These are phyloP conservation scores for Eucalyptus sp. DNA, from an alignment of 345 rosid genomes.

Conservation along the genomic window DNA sequence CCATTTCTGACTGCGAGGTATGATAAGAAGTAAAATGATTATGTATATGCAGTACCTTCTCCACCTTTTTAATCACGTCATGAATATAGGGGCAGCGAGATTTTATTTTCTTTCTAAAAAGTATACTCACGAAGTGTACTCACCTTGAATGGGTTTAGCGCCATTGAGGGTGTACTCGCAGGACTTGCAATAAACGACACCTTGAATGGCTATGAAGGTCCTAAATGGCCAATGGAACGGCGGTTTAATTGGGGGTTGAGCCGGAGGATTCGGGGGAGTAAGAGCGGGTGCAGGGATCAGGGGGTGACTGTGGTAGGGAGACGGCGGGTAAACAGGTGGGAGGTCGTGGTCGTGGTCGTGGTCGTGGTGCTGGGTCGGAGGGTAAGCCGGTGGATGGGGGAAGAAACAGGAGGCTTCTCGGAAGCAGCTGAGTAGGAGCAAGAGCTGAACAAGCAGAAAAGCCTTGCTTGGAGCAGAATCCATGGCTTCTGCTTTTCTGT, in stretches of 20 bases:
- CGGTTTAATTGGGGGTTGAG: background rate
- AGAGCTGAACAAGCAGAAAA: slow-evolving; percentile 13
- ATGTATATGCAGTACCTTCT: background rate
- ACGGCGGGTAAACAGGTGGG: slow-evolving; percentile 6
- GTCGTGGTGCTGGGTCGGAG: slow-evolving; percentile 15
- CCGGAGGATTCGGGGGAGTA: background rate
- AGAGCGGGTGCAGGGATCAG: background rate
- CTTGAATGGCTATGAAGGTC: slow-evolving; percentile 53
- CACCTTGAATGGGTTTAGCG: slow-evolving; percentile 58
- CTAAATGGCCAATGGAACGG: slow-evolving; percentile 8
- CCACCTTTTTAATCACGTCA: background rate
- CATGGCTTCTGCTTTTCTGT: background rate
- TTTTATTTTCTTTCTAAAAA: background rate
- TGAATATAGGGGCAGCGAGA: background rate
- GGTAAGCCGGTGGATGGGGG: slow-evolving; percentile 4
- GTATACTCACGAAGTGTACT: background rate
- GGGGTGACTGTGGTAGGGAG: background rate
- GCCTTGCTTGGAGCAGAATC: slow-evolving; percentile 26
- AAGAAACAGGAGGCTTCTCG: slow-evolving; percentile 7
- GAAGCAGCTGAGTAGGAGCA: slow-evolving; percentile 12
- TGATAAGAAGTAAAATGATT: background rate
- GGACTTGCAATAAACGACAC: slow-evolving; percentile 70
- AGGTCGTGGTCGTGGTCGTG: slow-evolving; percentile 12
- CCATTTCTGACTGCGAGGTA: background rate
- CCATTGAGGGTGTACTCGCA: slow-evolving; percentile 54